Evolutionary conservation across 148 eudicot genomes (phyloP).

Genomic region (Fagopyrum esculentum): DNA sequence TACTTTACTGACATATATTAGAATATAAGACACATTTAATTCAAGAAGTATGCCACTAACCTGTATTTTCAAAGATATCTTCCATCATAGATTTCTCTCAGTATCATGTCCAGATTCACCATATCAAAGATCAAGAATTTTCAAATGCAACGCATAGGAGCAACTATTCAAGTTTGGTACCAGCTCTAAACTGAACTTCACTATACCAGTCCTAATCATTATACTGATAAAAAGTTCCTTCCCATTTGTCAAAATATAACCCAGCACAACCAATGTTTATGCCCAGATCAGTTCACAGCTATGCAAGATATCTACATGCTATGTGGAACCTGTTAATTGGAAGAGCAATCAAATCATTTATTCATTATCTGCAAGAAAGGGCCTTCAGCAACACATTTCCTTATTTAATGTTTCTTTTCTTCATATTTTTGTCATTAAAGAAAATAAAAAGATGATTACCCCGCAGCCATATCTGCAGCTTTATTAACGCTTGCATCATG

Average conservation of each 20-base stretch:
- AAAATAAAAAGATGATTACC: conserved; percentile 38
- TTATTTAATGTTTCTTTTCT: not conserved
- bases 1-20: not conserved
- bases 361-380: not conserved
- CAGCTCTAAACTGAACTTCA: not conserved
- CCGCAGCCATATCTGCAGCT: conserved; percentile 99
- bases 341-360: not conserved
- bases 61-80: not conserved
- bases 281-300: not conserved
- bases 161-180: not conserved
- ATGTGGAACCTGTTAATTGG: not conserved
- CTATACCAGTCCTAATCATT: not conserved
- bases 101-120: not conserved
- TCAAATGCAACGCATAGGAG: not conserved
- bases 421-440: not conserved
- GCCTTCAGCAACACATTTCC: not conserved
- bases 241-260: not conserved
- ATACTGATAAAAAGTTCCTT: not conserved
- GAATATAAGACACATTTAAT: not conserved
- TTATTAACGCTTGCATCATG: conserved; percentile 76
- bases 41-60: not conserved
- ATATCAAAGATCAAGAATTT: not conserved
- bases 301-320: not conserved
- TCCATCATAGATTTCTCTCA: not conserved
- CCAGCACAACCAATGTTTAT: not conserved